These are phyloP conservation scores for Pseudoturritis turrita DNA, from an alignment of 345 rosid species.

Conservation along the genomic window DNA sequence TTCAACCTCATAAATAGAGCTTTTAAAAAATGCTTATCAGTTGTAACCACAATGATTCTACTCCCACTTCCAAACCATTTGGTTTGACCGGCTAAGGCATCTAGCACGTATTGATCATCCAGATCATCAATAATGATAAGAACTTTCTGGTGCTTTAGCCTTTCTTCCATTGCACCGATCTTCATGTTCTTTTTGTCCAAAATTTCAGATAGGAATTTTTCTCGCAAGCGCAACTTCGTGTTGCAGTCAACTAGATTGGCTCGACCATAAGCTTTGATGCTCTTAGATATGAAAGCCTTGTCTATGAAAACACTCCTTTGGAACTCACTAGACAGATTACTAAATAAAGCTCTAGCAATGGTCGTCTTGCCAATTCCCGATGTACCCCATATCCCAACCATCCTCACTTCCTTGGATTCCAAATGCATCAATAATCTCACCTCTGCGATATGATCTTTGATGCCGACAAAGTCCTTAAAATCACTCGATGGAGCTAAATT, in stretches of 20 bases:
- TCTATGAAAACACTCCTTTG: background rate
- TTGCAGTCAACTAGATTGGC: background rate
- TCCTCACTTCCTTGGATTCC: background rate
- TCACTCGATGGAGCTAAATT: background rate
- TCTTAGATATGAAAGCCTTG: background rate
- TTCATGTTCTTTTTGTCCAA: no score
- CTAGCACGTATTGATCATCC: constrained; percentile 30
- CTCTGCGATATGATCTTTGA: background rate
- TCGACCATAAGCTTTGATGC: no score
- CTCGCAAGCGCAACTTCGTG: background rate
- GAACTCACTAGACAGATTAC: background rate
- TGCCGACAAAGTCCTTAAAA: background rate
- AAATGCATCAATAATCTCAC: background rate
- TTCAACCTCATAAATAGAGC: no score
- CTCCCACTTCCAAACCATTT: no score
- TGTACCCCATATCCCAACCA: background rate
- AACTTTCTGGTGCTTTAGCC: constrained; percentile 4
- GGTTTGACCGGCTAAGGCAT: no score
- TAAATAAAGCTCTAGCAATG: background rate
- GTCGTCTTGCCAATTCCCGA: background rate
- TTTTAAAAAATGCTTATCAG: no score
- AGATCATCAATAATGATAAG: constrained; percentile 49
- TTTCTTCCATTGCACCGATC: background rate
- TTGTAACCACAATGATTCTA: no score
- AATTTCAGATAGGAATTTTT: background rate